Conservation (phyloP, 495 filamentous ascomycete genomes). For the Aspergillus egyptiacus region DNA sequence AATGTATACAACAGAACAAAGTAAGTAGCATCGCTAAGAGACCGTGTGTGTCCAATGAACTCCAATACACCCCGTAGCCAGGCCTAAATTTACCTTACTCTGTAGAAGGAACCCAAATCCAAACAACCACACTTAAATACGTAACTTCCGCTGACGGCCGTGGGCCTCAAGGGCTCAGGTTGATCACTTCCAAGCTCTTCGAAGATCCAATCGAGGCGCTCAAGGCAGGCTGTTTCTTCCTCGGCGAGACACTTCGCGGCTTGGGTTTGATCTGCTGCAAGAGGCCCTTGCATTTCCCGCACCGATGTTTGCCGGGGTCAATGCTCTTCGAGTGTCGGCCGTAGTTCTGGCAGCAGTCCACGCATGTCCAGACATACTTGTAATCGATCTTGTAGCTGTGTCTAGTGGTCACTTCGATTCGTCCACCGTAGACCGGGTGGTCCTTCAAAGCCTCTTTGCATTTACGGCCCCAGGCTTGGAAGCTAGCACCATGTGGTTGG, state of each 20-base stretch:
- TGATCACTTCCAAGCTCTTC: conserved; percentile 8
- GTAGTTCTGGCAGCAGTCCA: conserved; percentile 58
- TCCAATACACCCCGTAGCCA: too few relatives aligned
- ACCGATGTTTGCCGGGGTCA: conserved; percentile 56
- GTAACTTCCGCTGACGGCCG: too few relatives aligned
- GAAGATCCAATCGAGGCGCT: not conserved
- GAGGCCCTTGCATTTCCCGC: conserved; percentile 60
- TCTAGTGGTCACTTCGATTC: conserved; percentile 74
- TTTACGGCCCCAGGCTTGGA: conserved; percentile 63
- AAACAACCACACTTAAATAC: too few relatives aligned
- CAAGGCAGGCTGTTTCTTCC: conserved; percentile 41
- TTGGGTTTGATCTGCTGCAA: conserved; percentile 76
- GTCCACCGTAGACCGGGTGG: conserved; percentile 42
- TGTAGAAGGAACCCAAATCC: too few relatives aligned
- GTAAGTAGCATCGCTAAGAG: too few relatives aligned
- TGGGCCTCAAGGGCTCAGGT: not conserved
- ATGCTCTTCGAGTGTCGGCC: conserved; percentile 82
- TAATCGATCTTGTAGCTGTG: conserved; percentile 83
- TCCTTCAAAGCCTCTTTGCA: conserved; percentile 39
- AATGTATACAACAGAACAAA: too few relatives aligned
- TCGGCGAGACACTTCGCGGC: conserved; percentile 52
- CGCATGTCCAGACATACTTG: conserved; percentile 84
- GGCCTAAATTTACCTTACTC: too few relatives aligned
- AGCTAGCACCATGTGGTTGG: conserved; percentile 74
- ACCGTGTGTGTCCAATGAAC: too few relatives aligned